These are phyloP conservation scores for Skeletonema costatum DNA, from an alignment of 108 stramenopile genomes.

Conservation along the genomic window DNA sequence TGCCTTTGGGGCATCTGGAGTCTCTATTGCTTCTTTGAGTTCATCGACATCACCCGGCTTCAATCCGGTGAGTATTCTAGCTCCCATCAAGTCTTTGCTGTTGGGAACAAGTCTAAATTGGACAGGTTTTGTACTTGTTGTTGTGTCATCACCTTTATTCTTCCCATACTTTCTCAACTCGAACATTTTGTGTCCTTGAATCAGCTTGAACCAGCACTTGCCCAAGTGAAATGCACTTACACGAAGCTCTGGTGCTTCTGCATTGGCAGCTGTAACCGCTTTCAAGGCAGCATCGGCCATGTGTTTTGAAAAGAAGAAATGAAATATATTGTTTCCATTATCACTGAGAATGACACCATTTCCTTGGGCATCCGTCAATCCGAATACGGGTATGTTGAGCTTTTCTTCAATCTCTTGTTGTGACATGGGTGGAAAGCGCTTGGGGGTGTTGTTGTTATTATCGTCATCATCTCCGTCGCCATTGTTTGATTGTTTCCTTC, in stretches of 20 bases:
- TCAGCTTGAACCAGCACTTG: conserved; percentile 48
- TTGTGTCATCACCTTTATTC: background rate
- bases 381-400: conserved; percentile 48
- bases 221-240: conserved; percentile 50
- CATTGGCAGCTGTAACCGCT: conserved; percentile 35
- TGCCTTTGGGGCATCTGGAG: conserved; percentile 23
- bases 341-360: conserved; percentile 47
- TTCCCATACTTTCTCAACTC: conserved; percentile 28
- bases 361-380: conserved; percentile 45
- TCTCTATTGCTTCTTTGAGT: conserved; percentile 41
- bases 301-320: conserved; percentile 48
- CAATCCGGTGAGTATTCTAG: conserved; percentile 44
- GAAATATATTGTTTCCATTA: conserved; percentile 34
- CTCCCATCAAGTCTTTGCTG: conserved; percentile 52
- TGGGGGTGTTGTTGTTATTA: conserved; percentile 13
- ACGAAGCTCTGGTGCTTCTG: conserved; percentile 31
- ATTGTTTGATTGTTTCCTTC: conserved; percentile 8
- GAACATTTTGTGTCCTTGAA: conserved; percentile 22
- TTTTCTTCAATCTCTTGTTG: conserved; percentile 51
- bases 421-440: conserved; percentile 46
- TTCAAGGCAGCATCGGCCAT: conserved; percentile 41
- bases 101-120: conserved; percentile 46
- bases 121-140: conserved; percentile 23
- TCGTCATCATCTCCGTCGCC: conserved; percentile 30
- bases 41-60: conserved; percentile 34